A percentile compares a stretch with the other conserved stretches of the same genome.
Conservation (phyloP, 2,329 filamentous ascomycete genomes). For the Hypomyces perniciosus region DNA sequence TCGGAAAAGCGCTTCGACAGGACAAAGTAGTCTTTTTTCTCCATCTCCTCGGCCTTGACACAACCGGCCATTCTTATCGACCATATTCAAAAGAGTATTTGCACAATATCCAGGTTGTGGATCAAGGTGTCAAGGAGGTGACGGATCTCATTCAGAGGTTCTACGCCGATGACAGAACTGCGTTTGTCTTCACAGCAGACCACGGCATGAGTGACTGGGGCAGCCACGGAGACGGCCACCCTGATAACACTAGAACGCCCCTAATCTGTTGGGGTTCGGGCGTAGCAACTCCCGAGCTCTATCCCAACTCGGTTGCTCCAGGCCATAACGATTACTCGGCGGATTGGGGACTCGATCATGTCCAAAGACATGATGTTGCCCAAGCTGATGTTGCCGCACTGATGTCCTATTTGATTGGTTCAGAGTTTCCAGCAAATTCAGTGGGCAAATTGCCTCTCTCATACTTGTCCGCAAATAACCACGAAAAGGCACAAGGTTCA, state of each 20-base stretch:
- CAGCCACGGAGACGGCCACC: constrained; percentile 97
- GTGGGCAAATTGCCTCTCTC: constrained; percentile 86
- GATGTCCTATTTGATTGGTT: constrained; percentile 86
- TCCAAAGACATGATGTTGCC: constrained; percentile 82
- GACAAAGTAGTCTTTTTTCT: constrained; percentile 94
- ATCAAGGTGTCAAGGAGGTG: constrained; percentile 81
- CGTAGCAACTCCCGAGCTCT: constrained; percentile 65
- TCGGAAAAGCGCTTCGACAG: constrained; percentile 66
- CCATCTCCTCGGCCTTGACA: constrained; percentile 88
- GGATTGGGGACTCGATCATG: constrained; percentile 76
- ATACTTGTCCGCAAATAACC: constrained; percentile 65
- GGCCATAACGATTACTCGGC: constrained; percentile 90
- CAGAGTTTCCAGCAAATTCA: constrained; percentile 92
- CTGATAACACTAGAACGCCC: constrained; percentile 92
- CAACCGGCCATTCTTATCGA: constrained; percentile 75
- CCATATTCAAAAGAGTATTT: constrained; percentile 96
- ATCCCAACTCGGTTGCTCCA: constrained; percentile 51
- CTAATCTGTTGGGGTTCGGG: constrained; percentile 92
- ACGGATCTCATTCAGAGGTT: constrained; percentile 77
- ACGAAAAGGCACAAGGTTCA: constrained; percentile 77
- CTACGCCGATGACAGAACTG: constrained; percentile 77
- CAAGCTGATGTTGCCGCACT: constrained; percentile 92
- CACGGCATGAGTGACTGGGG: constrained; percentile 99
- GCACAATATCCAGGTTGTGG: constrained; percentile 89
- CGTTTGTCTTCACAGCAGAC: constrained; percentile 95